Base-by-base conservation (phyloP, 306 rosid species). In the Clitoria ternatea region DNA sequence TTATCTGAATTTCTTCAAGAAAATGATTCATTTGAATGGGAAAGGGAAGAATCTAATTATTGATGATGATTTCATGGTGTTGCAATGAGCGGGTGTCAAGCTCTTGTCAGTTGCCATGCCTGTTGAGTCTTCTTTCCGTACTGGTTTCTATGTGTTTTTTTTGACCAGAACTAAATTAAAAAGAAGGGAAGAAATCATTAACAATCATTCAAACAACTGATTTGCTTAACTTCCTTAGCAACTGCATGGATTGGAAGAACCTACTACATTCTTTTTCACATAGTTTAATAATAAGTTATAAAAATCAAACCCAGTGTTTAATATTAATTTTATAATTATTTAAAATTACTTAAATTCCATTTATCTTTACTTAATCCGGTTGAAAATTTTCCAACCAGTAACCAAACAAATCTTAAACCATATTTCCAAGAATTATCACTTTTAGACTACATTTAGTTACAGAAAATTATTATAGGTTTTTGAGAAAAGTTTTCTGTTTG, bases 51-150 rank as follows among this genome's bases (percentile, higher is more conserved):
- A 69, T 53, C 70, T 49, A 27, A 60, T 44, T 13, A 54, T 37
- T 37, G 63, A 26, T 49, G 71, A 76, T 76, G 70, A 76, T 68
- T 76, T 20, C 62, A 35, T 43, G 53, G 54, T 17, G 62, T 45
- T 76, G 26, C 61, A 47, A 67, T 72, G 40, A 71, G 66, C 2
- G 68, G 67, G 59, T 71, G 80, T 75, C 61, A 66, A 43, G 68
- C 62, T 75, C 45, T 56, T 67, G 45, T 67, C 80, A 76, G 63
- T 45, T 11, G 45, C 69, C 53, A 45, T 11, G 45, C 69, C 53
- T 33, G 61, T 45, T 24, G 32, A 43, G 19, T 2, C 35, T 47
- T 67, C 15, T 22, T 33, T 67, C 48, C 74, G 74, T 75, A 75
- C 74, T 12, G 18, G 75, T 47, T 57, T 15, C 39, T 66, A 24